Percentiles rank a stretch among this genome's conserved stretches.
phyloP scores from a whole-genome alignment of 225 moss, liverwort and hornwort species.

The Ulota crispa region DNA sequence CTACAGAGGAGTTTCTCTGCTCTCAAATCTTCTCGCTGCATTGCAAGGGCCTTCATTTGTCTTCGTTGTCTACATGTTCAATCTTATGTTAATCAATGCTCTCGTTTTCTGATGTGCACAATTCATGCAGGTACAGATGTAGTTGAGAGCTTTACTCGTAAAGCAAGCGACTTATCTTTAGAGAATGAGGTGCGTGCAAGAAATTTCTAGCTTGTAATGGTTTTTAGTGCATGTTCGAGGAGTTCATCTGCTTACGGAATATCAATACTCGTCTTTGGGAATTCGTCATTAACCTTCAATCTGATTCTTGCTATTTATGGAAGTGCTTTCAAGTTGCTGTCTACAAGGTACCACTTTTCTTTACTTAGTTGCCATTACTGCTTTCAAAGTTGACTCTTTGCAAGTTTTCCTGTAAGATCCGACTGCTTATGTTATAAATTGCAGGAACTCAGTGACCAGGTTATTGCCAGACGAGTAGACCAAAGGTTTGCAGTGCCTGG shows the following conservation, averaged over 20 bases:
- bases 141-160: not conserved
- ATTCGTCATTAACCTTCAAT: not conserved
- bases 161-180: slow-evolving; percentile 1
- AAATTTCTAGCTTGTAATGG: not conserved
- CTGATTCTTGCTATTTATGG: not conserved
- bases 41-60: slow-evolving; percentile 8
- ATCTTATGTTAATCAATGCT: not conserved
- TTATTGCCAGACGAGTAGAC: slow-evolving; percentile 46
- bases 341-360: not conserved
- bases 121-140: slow-evolving; percentile 22
- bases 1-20: not conserved
- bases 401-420: not conserved
- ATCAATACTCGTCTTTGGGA: not conserved
- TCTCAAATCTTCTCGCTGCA: not conserved
- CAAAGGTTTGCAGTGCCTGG: slow-evolving; percentile 73
- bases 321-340: not conserved
- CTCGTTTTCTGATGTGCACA: not conserved
- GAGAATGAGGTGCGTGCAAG: slow-evolving; percentile 21
- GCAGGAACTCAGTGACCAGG: slow-evolving; percentile 35
- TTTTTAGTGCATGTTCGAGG: not conserved
- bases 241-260: not conserved
- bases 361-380: not conserved
- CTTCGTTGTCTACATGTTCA: not conserved
- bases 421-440: not conserved
- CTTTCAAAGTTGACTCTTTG: not conserved